A percentile compares a stretch with the other conserved stretches of the same genome.
These are phyloP conservation scores for Hypoxylon rickii DNA, from an alignment of 495 filamentous ascomycete genomes.

Conservation along the genomic window DNA sequence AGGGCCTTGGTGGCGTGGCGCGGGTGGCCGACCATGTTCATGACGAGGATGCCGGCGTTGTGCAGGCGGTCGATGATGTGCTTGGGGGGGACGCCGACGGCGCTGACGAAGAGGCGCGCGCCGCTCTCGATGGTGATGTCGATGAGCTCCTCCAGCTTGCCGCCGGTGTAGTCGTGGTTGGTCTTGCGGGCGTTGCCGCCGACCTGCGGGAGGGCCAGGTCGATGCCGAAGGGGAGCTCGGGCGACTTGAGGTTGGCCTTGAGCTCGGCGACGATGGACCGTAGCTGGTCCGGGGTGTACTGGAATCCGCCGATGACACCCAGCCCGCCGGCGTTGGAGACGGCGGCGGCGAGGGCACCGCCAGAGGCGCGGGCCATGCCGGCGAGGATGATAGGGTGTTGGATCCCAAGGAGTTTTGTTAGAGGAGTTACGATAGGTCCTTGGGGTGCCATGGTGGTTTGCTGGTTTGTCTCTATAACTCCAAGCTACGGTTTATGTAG, in stretches of 20 bases:
- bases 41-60: slow-evolving; percentile 73
- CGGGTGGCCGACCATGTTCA: slow-evolving; percentile 97
- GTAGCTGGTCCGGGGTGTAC: slow-evolving; percentile 80
- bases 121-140: slow-evolving; percentile 77
- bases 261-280: slow-evolving; percentile 78
- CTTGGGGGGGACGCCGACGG: slow-evolving; percentile 79
- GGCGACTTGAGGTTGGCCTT: slow-evolving; percentile 68
- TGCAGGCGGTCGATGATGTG: slow-evolving; percentile 73
- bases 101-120: slow-evolving; percentile 79
- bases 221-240: slow-evolving; percentile 76
- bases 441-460: slow-evolving; percentile 37
- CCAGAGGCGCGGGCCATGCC: slow-evolving; percentile 86
- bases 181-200: slow-evolving; percentile 79
- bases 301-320: slow-evolving; percentile 84
- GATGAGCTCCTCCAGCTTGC: slow-evolving; percentile 80
- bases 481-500: not conserved
- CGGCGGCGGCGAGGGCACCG: slow-evolving; percentile 78
- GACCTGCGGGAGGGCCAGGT: slow-evolving; percentile 84
- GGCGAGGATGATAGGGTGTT: slow-evolving; percentile 82
- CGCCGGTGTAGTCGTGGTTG: slow-evolving; percentile 90
- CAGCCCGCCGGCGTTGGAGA: slow-evolving; percentile 85
- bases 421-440: slow-evolving; percentile 75
- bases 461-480: not conserved
- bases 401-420: slow-evolving; percentile 71
- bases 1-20: slow-evolving; percentile 85